Percentiles rank a stretch among this genome's conserved stretches.
phyloP scores from a whole-genome alignment of 2,329 filamentous ascomycete genomes.

The Aquanectria penicillioides region DNA sequence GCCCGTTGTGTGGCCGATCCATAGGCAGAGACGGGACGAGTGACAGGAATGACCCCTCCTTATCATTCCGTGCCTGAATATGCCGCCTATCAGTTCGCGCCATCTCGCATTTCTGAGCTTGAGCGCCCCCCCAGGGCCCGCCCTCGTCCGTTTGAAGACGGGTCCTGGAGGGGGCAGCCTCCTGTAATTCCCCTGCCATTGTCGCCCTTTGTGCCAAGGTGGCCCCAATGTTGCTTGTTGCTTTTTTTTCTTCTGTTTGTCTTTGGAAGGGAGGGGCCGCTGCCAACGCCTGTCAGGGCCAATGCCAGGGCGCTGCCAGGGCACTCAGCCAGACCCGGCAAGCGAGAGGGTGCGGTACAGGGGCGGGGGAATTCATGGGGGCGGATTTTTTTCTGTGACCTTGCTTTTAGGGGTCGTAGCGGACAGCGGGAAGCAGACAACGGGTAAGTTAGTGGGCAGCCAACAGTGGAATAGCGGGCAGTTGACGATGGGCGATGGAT shows the following conservation, averaged over 20 bases:
- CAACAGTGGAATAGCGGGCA: no score
- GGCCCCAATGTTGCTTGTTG: not conserved
- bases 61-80: not conserved
- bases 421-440: no score
- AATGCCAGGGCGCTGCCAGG: not conserved
- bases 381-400: no score
- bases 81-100: not conserved
- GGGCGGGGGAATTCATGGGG: not conserved
- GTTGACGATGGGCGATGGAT: not conserved
- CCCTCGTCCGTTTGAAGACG: not conserved
- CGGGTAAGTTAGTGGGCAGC: no score
- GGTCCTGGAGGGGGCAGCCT: not conserved
- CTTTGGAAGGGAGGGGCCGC: not conserved
- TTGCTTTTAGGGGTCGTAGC: no score
- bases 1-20: not conserved
- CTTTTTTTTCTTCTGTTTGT: not conserved
- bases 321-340: not conserved
- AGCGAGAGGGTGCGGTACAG: no score
- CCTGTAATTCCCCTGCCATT: not conserved
- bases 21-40: not conserved
- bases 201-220: not conserved
- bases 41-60: slow-evolving; percentile 18
- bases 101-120: slow-evolving; percentile 7
- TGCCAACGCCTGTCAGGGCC: slow-evolving; percentile 7
- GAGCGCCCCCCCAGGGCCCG: not conserved